Evolutionary conservation across 257 asterid species (phyloP).

Genomic region (Scutellaria baicalensis): DNA sequence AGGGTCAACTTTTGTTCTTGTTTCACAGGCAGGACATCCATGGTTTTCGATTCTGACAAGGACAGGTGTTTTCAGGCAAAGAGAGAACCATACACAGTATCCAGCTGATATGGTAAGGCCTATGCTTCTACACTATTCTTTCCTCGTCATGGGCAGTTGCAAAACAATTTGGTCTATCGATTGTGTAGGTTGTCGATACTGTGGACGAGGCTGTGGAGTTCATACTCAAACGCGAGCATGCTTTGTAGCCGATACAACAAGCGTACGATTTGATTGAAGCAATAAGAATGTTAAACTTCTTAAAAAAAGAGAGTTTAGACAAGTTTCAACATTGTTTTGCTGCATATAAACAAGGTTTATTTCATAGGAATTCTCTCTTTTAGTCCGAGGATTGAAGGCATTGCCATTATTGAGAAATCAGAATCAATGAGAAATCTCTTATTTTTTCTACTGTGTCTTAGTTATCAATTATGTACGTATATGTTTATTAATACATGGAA

Average conservation of each 20-base stretch:
- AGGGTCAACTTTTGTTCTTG: background rate
- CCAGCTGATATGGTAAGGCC: constrained; percentile 57
- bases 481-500: too few relatives aligned
- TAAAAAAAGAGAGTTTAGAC: too few relatives aligned
- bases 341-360: too few relatives aligned
- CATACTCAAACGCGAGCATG: constrained; percentile 41
- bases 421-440: too few relatives aligned
- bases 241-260: constrained; percentile 1
- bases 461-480: too few relatives aligned
- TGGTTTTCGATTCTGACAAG: constrained; percentile 69
- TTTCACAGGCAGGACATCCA: constrained; percentile 51
- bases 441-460: too few relatives aligned
- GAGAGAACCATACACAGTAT: constrained; percentile 43
- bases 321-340: too few relatives aligned
- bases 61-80: constrained; percentile 56
- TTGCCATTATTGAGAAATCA: too few relatives aligned
- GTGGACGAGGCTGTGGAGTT: constrained; percentile 65
- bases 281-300: background rate
- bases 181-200: constrained; percentile 52
- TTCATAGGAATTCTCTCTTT: too few relatives aligned
- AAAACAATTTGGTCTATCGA: background rate
- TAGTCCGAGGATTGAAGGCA: too few relatives aligned
- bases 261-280: background rate
- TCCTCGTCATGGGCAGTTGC: background rate
- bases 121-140: background rate